Evolutionary conservation across 1,284 basidiomycete genomes (phyloP).

Genomic region (Fomitopsis palustris): DNA sequence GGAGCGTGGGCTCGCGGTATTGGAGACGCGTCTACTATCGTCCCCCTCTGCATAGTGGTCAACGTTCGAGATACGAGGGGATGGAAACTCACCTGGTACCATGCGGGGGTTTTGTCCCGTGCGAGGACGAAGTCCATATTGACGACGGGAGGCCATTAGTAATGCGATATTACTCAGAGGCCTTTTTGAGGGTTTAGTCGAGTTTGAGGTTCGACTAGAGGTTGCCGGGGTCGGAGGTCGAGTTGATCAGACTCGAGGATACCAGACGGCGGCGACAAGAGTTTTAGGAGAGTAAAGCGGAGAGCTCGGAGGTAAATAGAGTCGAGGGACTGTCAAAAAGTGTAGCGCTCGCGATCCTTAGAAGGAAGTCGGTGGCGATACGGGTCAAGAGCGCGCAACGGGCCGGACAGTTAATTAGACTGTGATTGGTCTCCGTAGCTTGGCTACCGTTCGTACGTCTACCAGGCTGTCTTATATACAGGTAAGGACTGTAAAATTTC

Average conservation of each 20-base stretch:
- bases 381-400: neutral
- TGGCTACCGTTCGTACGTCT: too few relatives aligned
- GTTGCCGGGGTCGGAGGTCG: neutral
- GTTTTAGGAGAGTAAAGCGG: neutral
- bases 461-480: too few relatives aligned
- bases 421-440: too few relatives aligned
- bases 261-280: neutral
- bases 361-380: conserved; percentile 2
- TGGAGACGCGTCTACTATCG: neutral
- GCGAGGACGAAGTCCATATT: too few relatives aligned
- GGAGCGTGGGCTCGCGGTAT: neutral
- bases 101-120: too few relatives aligned
- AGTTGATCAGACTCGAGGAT: conserved; percentile 2
- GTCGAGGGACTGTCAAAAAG: conserved; percentile 1
- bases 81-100: neutral
- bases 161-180: too few relatives aligned
- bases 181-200: too few relatives aligned
- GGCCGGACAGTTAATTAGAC: conserved; percentile 1
- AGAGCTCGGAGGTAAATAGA: too few relatives aligned
- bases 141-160: neutral
- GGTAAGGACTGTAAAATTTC: too few relatives aligned
- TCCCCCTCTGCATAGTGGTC: neutral
- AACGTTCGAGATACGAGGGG: neutral
- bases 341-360: conserved; percentile 6
- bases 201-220: too few relatives aligned